A percentile compares a stretch with the other conserved stretches of the same genome.
Conservation (phyloP, 257 asterid species). For the Przewalskia tangutica region DNA sequence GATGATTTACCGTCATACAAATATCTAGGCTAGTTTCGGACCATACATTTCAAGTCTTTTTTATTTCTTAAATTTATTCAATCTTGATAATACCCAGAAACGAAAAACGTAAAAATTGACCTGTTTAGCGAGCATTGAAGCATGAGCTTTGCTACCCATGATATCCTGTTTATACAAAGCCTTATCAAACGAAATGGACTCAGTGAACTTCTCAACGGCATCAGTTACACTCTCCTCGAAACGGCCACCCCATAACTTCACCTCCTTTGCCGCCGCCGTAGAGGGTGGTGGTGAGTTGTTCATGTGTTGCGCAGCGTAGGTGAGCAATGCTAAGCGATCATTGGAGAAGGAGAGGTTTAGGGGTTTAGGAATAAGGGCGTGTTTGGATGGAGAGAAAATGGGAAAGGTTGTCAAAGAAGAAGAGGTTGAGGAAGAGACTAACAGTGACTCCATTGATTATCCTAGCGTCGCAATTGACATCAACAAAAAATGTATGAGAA, state of each 20-base stretch:
- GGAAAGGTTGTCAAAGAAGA: slow-evolving; percentile 2
- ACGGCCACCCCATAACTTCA: slow-evolving; percentile 97
- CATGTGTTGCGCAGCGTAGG: slow-evolving; percentile 14
- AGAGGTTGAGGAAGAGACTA: neutral
- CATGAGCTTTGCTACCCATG: slow-evolving; percentile 94
- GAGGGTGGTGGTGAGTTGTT: slow-evolving; percentile 9
- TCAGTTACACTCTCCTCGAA: slow-evolving; percentile 86
- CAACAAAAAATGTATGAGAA: too few species aligned
- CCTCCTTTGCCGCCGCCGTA: too few species aligned
- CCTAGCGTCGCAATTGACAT: too few species aligned
- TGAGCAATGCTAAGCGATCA: neutral
- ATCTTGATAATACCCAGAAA: neutral
- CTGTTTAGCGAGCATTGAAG: slow-evolving; percentile 90
- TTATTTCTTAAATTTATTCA: neutral
- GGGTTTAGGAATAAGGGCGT: slow-evolving; percentile 2
- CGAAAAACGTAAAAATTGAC: slow-evolving; percentile 4
- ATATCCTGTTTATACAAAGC: slow-evolving; percentile 88
- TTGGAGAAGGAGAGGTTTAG: neutral
- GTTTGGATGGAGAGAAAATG: slow-evolving; percentile 7
- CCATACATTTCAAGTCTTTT: too few species aligned
- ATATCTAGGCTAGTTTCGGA: too few species aligned
- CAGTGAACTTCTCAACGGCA: slow-evolving; percentile 88
- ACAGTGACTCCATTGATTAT: slow-evolving; percentile 10
- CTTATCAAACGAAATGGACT: slow-evolving; percentile 83
- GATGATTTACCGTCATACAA: too few species aligned